Conservation (phyloP, 1,139 yeast species). For the Suhomyces choctaworum region DNA sequence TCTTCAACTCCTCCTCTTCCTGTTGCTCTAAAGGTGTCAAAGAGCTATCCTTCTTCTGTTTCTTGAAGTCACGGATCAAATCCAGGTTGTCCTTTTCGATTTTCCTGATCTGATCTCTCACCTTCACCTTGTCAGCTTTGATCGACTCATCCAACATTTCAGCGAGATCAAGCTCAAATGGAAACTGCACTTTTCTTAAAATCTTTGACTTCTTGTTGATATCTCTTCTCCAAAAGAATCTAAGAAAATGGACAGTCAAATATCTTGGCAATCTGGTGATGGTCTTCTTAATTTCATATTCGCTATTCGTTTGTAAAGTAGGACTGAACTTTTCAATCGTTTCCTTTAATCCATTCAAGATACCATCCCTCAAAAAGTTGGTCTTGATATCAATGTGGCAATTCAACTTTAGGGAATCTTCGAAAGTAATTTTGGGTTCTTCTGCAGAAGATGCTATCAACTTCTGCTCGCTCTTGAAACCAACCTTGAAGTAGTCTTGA, state of each 20-base stretch:
- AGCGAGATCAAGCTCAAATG: constrained; percentile 85
- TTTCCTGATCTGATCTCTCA: constrained; percentile 76
- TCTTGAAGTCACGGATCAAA: constrained; percentile 72
- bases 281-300: constrained; percentile 65
- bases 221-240: constrained; percentile 95
- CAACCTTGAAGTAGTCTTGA: constrained; percentile 62
- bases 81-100: constrained; percentile 77
- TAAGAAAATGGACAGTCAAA: constrained; percentile 85
- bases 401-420: constrained; percentile 68
- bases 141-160: constrained; percentile 81
- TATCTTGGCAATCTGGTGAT: constrained; percentile 84
- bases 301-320: constrained; percentile 66
- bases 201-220: constrained; percentile 90
- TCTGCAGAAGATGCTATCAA: constrained; percentile 63
- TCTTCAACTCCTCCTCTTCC: constrained; percentile 50
- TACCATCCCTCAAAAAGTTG: constrained; percentile 86
- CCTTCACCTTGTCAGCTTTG: constrained; percentile 62
- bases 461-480: constrained; percentile 61
- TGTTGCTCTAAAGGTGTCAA: constrained; percentile 43
- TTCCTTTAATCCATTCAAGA: constrained; percentile 73
- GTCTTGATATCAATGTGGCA: constrained; percentile 88
- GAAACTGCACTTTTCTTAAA: constrained; percentile 90
- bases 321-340: constrained; percentile 75
- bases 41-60: constrained; percentile 51
- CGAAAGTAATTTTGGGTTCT: constrained; percentile 43